phyloP scores from a whole-genome alignment of 2,329 filamentous ascomycete species.

The Penicillium sp. region DNA sequence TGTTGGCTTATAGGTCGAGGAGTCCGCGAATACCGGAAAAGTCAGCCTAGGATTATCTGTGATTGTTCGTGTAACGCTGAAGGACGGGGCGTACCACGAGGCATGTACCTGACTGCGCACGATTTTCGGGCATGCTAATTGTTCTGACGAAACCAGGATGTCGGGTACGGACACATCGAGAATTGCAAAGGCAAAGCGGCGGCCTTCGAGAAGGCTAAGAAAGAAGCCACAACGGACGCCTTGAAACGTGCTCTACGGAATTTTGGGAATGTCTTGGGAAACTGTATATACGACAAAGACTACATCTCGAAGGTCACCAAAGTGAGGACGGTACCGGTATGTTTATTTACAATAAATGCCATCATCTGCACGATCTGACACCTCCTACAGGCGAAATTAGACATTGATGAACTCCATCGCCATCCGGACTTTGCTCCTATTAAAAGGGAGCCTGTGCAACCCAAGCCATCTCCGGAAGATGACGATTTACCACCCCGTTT shows the following conservation, averaged over 20 bases:
- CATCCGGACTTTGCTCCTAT: conserved; percentile 72
- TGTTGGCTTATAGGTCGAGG: conserved; percentile 66
- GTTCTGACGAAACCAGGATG: conserved; percentile 60
- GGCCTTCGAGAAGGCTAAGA: conserved; percentile 98
- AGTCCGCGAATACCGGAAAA: conserved; percentile 76
- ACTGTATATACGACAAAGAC: conserved; percentile 97
- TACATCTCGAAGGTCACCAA: conserved; percentile 90
- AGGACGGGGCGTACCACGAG: conserved; percentile 95
- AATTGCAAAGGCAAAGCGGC: conserved; percentile 94
- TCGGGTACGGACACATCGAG: conserved; percentile 95
- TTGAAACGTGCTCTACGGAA: conserved; percentile 86
- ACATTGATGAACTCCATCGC: conserved; percentile 78
- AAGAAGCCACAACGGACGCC: conserved; percentile 94
- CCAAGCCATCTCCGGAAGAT: conserved; percentile 50
- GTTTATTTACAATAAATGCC: conserved; percentile 15
- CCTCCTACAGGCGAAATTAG: conserved; percentile 66
- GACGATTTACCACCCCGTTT: conserved; percentile 48
- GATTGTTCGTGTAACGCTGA: conserved; percentile 85
- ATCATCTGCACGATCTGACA: background rate
- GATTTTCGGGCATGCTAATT: background rate
- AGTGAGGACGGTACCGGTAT: conserved; percentile 74
- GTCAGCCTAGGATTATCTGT: conserved; percentile 87
- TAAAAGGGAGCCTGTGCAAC: conserved; percentile 59
- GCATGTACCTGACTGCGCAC: conserved; percentile 38
- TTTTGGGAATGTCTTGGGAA: conserved; percentile 96